Percentiles rank a stretch among this genome's conserved stretches.
Evolutionary conservation across 108 stramenopile genomes (phyloP).

Genomic region (Phaeodactylum tricornutum): DNA sequence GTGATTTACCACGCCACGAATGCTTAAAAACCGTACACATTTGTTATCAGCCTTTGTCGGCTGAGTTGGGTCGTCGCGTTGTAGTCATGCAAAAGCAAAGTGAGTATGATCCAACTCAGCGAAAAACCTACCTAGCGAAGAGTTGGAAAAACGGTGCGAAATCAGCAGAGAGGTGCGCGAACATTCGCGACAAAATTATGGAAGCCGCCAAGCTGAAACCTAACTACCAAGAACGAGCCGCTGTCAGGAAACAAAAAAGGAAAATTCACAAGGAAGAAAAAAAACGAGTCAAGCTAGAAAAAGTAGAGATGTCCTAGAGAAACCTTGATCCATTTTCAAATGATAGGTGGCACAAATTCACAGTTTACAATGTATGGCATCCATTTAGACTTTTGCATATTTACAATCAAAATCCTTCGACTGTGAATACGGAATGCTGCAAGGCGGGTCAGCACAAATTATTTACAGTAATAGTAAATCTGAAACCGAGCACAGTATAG

Average conservation of each 20-base stretch:
- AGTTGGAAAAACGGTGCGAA: slow-evolving; percentile 69
- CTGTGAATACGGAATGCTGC: no score
- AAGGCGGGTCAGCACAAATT: no score
- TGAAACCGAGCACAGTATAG: no score
- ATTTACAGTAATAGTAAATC: no score
- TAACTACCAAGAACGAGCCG: slow-evolving; percentile 66
- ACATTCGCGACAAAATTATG: slow-evolving; percentile 63
- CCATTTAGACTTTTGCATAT: no score
- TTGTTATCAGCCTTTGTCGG: slow-evolving; percentile 77
- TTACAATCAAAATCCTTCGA: no score
- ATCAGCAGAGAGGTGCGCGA: slow-evolving; percentile 76
- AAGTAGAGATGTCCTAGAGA: no score
- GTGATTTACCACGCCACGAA: slow-evolving; percentile 71
- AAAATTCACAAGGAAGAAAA: slow-evolving; percentile 52
- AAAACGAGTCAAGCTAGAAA: slow-evolving; percentile 41
- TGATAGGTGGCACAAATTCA: no score
- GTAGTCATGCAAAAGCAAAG: slow-evolving; percentile 69
- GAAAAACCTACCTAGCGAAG: slow-evolving; percentile 31
- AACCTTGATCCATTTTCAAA: no score
- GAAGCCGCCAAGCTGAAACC: slow-evolving; percentile 72
- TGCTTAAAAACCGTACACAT: slow-evolving; percentile 63
- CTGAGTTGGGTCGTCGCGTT: slow-evolving; percentile 69
- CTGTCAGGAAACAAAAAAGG: slow-evolving; percentile 53
- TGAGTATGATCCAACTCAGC: slow-evolving; percentile 47
- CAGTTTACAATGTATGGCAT: no score